Conservation (phyloP, 768 basidiomycete genomes). For the Leccinum boreale region DNA sequence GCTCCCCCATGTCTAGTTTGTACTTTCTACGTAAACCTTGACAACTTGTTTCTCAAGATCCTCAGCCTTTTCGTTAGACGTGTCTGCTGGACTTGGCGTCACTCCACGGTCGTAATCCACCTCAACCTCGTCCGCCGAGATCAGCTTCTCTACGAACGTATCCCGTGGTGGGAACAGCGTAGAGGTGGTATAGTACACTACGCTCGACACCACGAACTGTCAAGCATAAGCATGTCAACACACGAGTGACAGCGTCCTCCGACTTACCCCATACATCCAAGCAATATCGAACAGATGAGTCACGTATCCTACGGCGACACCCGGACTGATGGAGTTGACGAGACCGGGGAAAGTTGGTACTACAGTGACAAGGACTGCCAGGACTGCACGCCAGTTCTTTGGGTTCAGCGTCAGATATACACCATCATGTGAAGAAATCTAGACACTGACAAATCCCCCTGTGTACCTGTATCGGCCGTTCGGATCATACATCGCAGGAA, state of each 20-base stretch:
- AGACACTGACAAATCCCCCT: constrained; percentile 55
- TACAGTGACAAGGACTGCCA: constrained; percentile 63
- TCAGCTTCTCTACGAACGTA: constrained; percentile 27
- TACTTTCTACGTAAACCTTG: background rate
- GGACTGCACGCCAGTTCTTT: constrained; percentile 80
- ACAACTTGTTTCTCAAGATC: constrained; percentile 4
- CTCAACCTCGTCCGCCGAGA: constrained; percentile 25
- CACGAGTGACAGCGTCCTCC: background rate
- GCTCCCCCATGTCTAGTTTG: background rate
- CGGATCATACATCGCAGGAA: constrained; percentile 82
- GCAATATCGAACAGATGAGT: constrained; percentile 63
- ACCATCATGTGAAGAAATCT: background rate
- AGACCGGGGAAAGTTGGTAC: constrained; percentile 76
- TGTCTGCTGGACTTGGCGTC: background rate
- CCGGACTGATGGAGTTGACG: constrained; percentile 66
- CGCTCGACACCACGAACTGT: constrained; percentile 27
- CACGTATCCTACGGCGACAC: constrained; percentile 60
- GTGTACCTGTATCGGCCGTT: constrained; percentile 77
- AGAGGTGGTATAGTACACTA: constrained; percentile 32
- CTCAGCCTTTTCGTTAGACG: background rate
- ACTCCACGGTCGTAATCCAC: background rate
- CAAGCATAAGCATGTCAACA: background rate
- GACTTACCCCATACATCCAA: constrained; percentile 73
- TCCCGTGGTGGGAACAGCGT: constrained; percentile 27
- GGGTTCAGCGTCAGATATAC: background rate